Conservation (phyloP, 139 green algal species). For the Tetradesmus lagerheimii region DNA sequence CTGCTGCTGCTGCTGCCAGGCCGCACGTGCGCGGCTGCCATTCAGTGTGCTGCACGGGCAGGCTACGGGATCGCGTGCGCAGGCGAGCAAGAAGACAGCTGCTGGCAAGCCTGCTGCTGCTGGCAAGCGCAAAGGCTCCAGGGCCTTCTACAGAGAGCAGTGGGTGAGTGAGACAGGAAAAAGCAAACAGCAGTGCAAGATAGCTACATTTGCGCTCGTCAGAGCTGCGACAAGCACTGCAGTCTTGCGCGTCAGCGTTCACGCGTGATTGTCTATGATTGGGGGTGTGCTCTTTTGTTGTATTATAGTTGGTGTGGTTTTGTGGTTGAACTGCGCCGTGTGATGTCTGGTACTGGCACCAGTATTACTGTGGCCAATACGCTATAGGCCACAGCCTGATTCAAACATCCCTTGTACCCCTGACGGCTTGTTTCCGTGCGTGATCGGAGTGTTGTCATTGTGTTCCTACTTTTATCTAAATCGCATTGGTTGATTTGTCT, state of each 20-base stretch:
- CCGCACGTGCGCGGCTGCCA: slow-evolving; percentile 20
- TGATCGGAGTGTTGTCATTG: neutral
- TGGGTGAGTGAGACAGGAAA: neutral
- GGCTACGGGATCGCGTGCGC: neutral
- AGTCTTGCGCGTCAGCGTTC: too few relatives aligned
- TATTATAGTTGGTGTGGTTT: too few relatives aligned
- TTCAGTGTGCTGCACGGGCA: slow-evolving; percentile 43
- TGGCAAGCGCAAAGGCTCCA: neutral
- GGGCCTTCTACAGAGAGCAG: neutral
- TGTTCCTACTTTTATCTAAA: neutral
- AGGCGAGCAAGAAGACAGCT: neutral
- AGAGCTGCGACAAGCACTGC: too few relatives aligned
- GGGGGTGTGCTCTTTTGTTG: too few relatives aligned
- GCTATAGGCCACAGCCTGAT: slow-evolving; percentile 21
- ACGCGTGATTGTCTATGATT: too few relatives aligned
- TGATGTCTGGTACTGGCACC: slow-evolving; percentile 49
- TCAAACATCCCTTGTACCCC: slow-evolving; percentile 44
- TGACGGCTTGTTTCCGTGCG: neutral
- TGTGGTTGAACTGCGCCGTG: neutral
- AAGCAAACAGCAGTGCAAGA: too few relatives aligned
- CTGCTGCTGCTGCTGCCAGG: neutral
- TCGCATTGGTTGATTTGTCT: neutral
- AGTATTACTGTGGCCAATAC: slow-evolving; percentile 33
- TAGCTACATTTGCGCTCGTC: too few relatives aligned
- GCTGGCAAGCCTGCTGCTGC: neutral